Conservation (phyloP, 73 alveolate genomes). For the Paramecium biaurelia region DNA sequence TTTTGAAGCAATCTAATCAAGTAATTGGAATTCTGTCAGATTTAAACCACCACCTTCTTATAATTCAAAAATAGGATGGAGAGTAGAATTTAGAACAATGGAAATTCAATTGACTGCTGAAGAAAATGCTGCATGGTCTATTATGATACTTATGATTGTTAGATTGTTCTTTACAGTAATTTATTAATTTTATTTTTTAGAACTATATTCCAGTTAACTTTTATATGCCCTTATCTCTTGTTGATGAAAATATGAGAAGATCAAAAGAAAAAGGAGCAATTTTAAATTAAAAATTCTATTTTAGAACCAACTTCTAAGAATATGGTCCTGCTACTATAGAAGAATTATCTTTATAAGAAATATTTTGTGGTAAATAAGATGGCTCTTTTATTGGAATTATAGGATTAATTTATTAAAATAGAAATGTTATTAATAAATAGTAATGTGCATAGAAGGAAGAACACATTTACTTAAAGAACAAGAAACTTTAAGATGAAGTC, state of each 20-base stretch:
- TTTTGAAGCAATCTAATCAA: constrained; percentile 93
- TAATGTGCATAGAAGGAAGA: not conserved
- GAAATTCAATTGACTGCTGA: constrained; percentile 95
- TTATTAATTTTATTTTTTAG: not conserved
- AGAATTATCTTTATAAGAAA: constrained; percentile 82
- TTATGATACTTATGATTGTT: constrained; percentile 65
- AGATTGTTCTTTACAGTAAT: constrained; percentile 27
- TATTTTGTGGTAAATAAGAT: constrained; percentile 75
- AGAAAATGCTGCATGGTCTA: constrained; percentile 90
- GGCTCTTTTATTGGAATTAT: constrained; percentile 61
- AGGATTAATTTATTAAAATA: constrained; percentile 67
- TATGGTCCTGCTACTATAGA: constrained; percentile 73
- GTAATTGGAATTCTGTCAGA: constrained; percentile 98
- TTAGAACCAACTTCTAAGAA: constrained; percentile 74
- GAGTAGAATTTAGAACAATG: constrained; percentile 94
- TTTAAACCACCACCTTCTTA: constrained; percentile 97
- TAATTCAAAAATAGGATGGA: constrained; percentile 91
- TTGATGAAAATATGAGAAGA: constrained; percentile 76
- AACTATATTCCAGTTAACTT: constrained; percentile 6
- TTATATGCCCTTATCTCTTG: constrained; percentile 66
- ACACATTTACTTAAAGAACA: constrained; percentile 46
- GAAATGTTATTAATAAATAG: constrained; percentile 56
- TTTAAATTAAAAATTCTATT: constrained; percentile 82
- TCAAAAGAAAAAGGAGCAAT: constrained; percentile 85
- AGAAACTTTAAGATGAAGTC: constrained; percentile 57